Percentiles rank a stretch among this genome's conserved stretches.
These are phyloP conservation scores for Chlorella sp. DNA, from an alignment of 139 green algal species.

Conservation along the genomic window DNA sequence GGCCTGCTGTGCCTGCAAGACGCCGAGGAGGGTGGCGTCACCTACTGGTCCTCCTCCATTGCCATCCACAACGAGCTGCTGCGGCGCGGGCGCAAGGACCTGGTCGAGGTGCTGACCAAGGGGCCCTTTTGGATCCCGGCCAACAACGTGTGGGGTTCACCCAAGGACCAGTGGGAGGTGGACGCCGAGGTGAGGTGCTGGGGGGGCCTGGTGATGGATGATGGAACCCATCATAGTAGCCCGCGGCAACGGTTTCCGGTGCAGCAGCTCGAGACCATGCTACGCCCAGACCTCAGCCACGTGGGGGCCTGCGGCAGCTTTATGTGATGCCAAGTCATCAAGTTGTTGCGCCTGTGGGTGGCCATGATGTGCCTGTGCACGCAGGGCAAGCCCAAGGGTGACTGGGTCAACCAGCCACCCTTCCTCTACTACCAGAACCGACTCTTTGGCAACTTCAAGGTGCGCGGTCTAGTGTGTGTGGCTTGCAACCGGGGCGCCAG, in stretches of 20 bases:
- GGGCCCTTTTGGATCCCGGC: slow-evolving; percentile 1
- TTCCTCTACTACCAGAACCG: slow-evolving; percentile 38
- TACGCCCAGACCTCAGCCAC: not conserved
- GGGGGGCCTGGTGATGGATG: not conserved
- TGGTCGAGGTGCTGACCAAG: slow-evolving; percentile 14
- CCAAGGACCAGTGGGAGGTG: slow-evolving; percentile 9
- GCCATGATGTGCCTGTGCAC: no score
- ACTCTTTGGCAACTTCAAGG: not conserved
- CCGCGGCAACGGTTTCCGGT: not conserved
- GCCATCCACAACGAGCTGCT: slow-evolving; percentile 11
- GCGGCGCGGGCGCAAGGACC: slow-evolving; percentile 3
- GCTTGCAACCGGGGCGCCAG: no score
- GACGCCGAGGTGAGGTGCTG: not conserved
- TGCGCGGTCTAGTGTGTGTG: not conserved
- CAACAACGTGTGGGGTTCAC: slow-evolving; percentile 11
- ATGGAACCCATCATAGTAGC: not conserved
- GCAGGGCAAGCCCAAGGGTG: not conserved
- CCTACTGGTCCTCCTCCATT: slow-evolving; percentile 3
- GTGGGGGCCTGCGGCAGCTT: no score
- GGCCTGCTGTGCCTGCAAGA: slow-evolving; percentile 13
- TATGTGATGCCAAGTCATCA: not conserved
- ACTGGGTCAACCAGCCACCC: slow-evolving; percentile 19
- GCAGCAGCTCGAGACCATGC: not conserved
- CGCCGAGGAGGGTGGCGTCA: slow-evolving; percentile 11
- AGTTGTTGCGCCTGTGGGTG: no score